Evolutionary conservation across 176 grass and related monocot species (phyloP), one percentile per base, ranked within the genome.

Genomic region (Phoenix roebelenii): DNA sequence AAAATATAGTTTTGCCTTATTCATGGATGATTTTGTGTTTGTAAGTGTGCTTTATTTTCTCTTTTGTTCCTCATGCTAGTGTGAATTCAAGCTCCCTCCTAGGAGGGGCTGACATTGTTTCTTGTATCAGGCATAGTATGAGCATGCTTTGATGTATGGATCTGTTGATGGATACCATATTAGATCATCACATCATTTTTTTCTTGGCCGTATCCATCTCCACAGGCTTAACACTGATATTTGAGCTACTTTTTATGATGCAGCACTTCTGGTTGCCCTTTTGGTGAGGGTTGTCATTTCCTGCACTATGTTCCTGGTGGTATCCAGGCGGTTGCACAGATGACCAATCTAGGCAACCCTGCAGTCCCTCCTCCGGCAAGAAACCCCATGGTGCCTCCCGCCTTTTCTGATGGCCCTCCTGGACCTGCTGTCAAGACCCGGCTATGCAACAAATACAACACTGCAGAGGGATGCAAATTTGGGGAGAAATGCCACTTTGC

Each of bases 251-350:
- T 68, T 18, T 15, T 59, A 23, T 77, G 50, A 28, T 79, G 67
- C 67, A 95, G 90, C 60, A 87, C 68, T 22, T 25, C 60, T 74
- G 90, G 86, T 63, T 89, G 90, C n/a, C 77, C 79, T 18, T 95
- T 90, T 76, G 86, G 83, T 35, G 90, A 89, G 52, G 55, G 74
- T 28, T 95, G 90, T 69, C 86, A 95, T 76, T 89, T 95, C 62
- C 86, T 87, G 52, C 90, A 95, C 71, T 63, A 48, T 44, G 76
- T 95, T 26, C 90, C 83, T 2, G 90, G 86, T 3, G 77, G 83
- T 49, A 73, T 81, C 72, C 77, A 79, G 55, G 80, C 83, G 49
- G 74, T 86, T 60, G 65, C 84, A 73, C 70, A 95, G 71, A 86
- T 87, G 83, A 90, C 55, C 51, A 89, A 74, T 74, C 60, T 86